Evolutionary conservation across 2,329 filamentous ascomycete genomes (phyloP), one percentile per base, ranked within the genome.

Genomic region (Fusarium sp.): DNA sequence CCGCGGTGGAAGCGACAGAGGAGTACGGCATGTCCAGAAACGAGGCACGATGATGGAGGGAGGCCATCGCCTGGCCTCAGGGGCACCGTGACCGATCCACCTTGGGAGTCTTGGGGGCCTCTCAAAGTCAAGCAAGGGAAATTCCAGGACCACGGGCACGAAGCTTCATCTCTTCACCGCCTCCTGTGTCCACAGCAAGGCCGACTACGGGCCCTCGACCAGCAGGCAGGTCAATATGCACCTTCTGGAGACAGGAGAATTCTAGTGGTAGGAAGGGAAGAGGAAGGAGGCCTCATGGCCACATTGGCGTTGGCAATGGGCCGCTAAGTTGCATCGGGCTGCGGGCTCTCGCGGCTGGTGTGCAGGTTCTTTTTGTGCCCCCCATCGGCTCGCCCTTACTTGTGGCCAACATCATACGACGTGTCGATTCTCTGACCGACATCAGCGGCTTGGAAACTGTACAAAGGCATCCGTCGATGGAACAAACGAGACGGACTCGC

Each of bases 251-350:
- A 66, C 50, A 69, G 57, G 66, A 67, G 63, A 57, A 40, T 66
- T 65, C 68, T 73, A 71, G 74, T 78, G 77, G 77, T 68, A 76
- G 75, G 74, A 57, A 69, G 35, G 47, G 50, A 59, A 63, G 62
- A 52, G 40, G 65, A 76, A 71, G 74, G 66, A 76, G 70, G 71
- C 69, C 69, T 77, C 59, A 70, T 74, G 69, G 76, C 66, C 67
- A 69, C 68, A 71, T 75, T 72, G 72, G 74, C 69, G 72, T 69
- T 71, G 75, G 66, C 62, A 72, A 76, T 73, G 70, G 73, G 75
- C 74, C 77, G 63, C 75, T 69, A 74, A 74, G 75, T 79, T 77
- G 66, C 74, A 78, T 79, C 68, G 66, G 63, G 65, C 75, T 71
- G 69, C 69, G 74, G 69, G 67, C 69, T 77, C 69, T 78, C 69